phyloP scores from a whole-genome alignment of 257 asterid genomes.

The Handroanthus guayacan region DNA sequence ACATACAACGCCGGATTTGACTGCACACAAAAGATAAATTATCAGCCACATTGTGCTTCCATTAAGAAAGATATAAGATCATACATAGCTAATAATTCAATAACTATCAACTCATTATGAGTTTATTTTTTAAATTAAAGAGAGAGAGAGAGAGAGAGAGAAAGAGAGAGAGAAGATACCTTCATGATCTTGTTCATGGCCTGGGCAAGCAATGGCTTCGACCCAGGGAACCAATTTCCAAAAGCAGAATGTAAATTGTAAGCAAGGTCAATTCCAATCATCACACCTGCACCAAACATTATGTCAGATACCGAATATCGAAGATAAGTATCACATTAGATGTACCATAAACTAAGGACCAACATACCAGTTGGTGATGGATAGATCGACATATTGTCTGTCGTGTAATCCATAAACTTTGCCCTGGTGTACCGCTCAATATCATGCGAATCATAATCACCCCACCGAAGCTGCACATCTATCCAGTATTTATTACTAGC shows the following conservation, averaged over 20 bases:
- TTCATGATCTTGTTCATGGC: conserved; percentile 99
- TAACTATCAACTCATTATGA: not conserved
- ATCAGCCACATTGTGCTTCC: conserved; percentile 6
- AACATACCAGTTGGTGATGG: conserved; percentile 95
- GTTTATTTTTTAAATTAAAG: not conserved
- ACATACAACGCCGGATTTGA: conserved; percentile 98
- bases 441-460: conserved; percentile 98
- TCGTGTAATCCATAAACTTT: conserved; percentile 97
- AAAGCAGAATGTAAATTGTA: conserved; percentile 97
- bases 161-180: conserved; percentile 47
- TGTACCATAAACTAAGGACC: conserved; percentile 8
- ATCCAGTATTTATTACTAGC: conserved; percentile 99
- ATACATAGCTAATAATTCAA: not conserved
- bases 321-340: not conserved
- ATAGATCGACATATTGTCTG: conserved; percentile 98
- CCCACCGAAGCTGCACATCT: conserved; percentile 99
- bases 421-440: conserved; percentile 97
- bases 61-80: conserved; percentile 3
- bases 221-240: conserved; percentile 99
- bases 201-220: conserved; percentile 96
- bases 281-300: conserved; percentile 69
- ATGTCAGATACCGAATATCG: not conserved
- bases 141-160: not conserved
- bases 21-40: conserved; percentile 49
- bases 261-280: conserved; percentile 98